These are phyloP conservation scores for Coemansia sp. DNA, from an alignment of 192 early-diverging fungal species.

Conservation along the genomic window DNA sequence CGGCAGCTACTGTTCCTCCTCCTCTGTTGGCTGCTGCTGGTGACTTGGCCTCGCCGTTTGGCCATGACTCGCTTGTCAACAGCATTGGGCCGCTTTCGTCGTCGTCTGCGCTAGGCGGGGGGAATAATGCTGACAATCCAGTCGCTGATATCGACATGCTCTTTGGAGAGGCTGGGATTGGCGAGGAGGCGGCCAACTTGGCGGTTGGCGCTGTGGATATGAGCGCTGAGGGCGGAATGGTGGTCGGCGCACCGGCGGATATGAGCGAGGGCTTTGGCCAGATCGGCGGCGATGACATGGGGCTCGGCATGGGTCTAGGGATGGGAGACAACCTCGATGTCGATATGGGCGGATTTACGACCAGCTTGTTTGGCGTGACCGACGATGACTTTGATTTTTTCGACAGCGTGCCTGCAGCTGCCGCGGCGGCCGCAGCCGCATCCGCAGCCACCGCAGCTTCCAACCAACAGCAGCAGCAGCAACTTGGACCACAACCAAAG, in stretches of 20 bases:
- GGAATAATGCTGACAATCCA: neutral
- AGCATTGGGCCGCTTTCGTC: neutral
- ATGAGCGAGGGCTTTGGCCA: no score
- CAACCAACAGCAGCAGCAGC: slow-evolving; percentile 10
- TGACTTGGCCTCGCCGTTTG: no score
- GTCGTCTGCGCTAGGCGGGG: slow-evolving; percentile 1
- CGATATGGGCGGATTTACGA: slow-evolving; percentile 35
- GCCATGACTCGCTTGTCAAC: neutral
- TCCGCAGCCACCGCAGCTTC: no score
- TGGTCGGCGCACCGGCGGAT: no score
- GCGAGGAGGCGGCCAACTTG: neutral
- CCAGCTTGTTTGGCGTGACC: slow-evolving; percentile 53
- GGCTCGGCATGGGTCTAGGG: slow-evolving; percentile 37
- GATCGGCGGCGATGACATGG: slow-evolving; percentile 40
- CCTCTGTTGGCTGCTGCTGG: no score
- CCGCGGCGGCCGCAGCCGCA: no score
- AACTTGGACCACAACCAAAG: no score
- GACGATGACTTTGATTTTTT: slow-evolving; percentile 57
- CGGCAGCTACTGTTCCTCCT: no score
- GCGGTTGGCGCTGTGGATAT: neutral
- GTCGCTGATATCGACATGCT: slow-evolving; percentile 31
- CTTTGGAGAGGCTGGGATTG: slow-evolving; percentile 34
- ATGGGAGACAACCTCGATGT: slow-evolving; percentile 33
- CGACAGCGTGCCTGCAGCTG: slow-evolving; percentile 37
- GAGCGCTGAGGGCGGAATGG: slow-evolving; percentile 14